Conservation (phyloP, 768 basidiomycete genomes). For the Gelatoporia subvermispora region DNA sequence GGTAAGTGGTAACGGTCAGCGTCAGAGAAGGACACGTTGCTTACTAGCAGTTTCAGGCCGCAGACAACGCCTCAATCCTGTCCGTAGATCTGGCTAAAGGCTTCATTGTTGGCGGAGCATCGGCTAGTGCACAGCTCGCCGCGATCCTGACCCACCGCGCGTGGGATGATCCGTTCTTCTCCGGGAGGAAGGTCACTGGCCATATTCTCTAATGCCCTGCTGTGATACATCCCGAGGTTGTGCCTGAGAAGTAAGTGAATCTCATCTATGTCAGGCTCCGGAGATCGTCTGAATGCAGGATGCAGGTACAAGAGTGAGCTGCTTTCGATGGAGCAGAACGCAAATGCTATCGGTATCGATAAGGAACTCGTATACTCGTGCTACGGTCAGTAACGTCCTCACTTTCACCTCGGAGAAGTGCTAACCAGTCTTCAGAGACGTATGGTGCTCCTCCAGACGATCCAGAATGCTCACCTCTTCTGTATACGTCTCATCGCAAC, state of each 20-base stretch:
- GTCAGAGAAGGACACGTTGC: not conserved
- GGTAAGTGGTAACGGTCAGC: slow-evolving; percentile 5
- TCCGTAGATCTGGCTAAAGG: slow-evolving; percentile 11
- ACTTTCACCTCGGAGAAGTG: not conserved
- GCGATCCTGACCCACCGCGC: slow-evolving; percentile 16
- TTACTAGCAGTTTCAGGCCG: not conserved
- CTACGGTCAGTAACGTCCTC: too few relatives aligned
- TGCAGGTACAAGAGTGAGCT: slow-evolving; percentile 17
- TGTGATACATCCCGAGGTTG: slow-evolving; percentile 7
- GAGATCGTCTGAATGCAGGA: too few relatives aligned
- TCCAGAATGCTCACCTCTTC: slow-evolving; percentile 15
- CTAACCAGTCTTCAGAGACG: not conserved
- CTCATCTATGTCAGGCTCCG: too few relatives aligned
- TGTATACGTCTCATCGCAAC: slow-evolving; percentile 13
- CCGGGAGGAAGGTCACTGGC: slow-evolving; percentile 15
- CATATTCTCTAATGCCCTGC: slow-evolving; percentile 22
- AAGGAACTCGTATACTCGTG: too few relatives aligned
- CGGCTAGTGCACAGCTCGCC: slow-evolving; percentile 17
- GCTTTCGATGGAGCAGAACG: slow-evolving; percentile 18
- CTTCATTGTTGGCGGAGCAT: slow-evolving; percentile 19
- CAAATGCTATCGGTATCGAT: slow-evolving; percentile 14
- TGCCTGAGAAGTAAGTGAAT: slow-evolving; percentile 8
- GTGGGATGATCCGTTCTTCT: slow-evolving; percentile 18
- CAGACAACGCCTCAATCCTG: not conserved
- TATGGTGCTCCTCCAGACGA: slow-evolving; percentile 1